Evolutionary conservation across 345 rosid genomes (phyloP).

Genomic region (Eucalyptus regnans): DNA sequence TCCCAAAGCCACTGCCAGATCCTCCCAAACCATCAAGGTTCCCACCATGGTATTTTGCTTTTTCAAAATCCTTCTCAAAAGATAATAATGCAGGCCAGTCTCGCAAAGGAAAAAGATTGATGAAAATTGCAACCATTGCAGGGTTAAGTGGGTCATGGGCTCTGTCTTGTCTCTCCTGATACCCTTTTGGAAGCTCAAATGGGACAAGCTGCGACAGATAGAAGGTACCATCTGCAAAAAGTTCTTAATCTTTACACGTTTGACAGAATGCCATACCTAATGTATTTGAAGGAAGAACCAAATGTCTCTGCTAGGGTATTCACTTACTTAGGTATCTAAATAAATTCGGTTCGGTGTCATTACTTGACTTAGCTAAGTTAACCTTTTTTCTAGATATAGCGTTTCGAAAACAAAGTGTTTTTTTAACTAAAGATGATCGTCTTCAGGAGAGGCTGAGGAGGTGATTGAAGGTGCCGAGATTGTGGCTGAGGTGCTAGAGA

Average conservation of each 20-base stretch:
- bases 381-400: neutral
- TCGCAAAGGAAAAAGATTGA: neutral
- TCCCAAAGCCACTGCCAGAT: constrained; percentile 1
- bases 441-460: constrained; percentile 32
- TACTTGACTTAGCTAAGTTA: neutral
- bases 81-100: neutral
- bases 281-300: neutral
- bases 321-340: neutral
- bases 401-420: neutral
- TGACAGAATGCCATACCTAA: neutral
- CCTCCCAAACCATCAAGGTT: constrained; percentile 15
- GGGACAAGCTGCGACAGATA: constrained; percentile 23
- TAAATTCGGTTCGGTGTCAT: neutral
- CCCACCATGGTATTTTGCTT: neutral
- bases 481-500: constrained; percentile 26
- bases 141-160: constrained; percentile 60
- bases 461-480: constrained; percentile 32
- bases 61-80: neutral
- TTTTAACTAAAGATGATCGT: neutral
- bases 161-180: constrained; percentile 27
- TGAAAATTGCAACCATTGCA: constrained; percentile 3
- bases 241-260: neutral
- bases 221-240: constrained; percentile 22
- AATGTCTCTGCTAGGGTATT: neutral
- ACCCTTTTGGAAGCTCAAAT: constrained; percentile 42